Base-by-base conservation (phyloP, 495 filamentous ascomycete species). In the Xylaria telfairii region DNA sequence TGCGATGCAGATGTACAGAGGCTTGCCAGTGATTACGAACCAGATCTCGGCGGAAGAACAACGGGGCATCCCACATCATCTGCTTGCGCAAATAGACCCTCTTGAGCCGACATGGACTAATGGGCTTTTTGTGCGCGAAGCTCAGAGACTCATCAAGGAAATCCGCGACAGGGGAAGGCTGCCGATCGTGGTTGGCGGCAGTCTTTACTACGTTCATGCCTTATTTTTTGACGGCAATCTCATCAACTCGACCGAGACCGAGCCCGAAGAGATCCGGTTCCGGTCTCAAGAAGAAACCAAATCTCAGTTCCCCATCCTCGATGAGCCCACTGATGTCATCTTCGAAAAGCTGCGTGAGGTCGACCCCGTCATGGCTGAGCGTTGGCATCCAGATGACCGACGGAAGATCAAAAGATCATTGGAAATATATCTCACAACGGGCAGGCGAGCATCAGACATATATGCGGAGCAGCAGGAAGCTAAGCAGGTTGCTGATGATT, bases 1-100 rank as follows among this genome's bases (percentile, higher is more conserved):
- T 83, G 96, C 96, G n/a, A 96, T 99, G 93, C 96, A 98, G 78
- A 91, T 99, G 87, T 99, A 99, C 75, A 84, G 89, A 42, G 96
- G 95, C 10, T 84, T 99, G 24, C 94, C 96, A 1, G 92, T 98
- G 72, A 95, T 98, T 67, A 99, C 96, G 21, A 99, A 99, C 80
- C 95, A 98, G 77, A 90, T 97, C 70, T 85, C 92, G 0, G 54
- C 77, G 15, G 86, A 88, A 30, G 95, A 99, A 76, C 90, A 90
- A 76, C 87, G 91, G 69, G 92, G 91, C 28, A 86, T 99, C 39
- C 92, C 92, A 21, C 96, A 99, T 78, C 95, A 99, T 82, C 83
- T 98, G 13, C 84, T 99, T 3, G 92, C 92, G 44, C 90, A 88
- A 72, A 87, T 98, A 60, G 84, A 86, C 0, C 80, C 95, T 15